These are phyloP conservation scores for Elasticomyces elasticus DNA, from an alignment of 495 filamentous ascomycete species.

Conservation along the genomic window DNA sequence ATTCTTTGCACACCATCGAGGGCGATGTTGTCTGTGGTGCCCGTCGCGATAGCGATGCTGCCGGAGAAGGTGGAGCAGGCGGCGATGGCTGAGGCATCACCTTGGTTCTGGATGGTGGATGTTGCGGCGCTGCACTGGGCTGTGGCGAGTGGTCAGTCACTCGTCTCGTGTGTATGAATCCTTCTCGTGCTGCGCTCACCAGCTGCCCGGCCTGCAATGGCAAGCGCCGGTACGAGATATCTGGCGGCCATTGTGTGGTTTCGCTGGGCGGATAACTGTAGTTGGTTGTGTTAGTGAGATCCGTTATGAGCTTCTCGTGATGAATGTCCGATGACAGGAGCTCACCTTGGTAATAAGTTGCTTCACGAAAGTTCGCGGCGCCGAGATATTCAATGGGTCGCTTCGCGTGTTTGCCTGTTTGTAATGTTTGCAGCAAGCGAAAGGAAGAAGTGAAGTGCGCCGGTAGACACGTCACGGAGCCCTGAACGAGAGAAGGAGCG, in stretches of 20 bases:
- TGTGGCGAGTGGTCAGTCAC: conserved; percentile 13
- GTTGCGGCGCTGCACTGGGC: conserved; percentile 39
- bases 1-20: conserved; percentile 52
- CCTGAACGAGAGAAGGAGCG: conserved; percentile 22
- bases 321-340: not conserved
- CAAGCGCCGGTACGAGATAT: conserved; percentile 65
- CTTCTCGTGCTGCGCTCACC: conserved; percentile 42
- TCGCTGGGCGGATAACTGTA: conserved; percentile 9
- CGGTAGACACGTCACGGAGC: not conserved
- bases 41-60: conserved; percentile 52
- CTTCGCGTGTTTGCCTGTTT: not conserved
- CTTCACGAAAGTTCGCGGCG: conserved; percentile 2
- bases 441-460: not conserved
- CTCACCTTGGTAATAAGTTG: conserved; percentile 21
- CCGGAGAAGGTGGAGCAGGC: conserved; percentile 62
- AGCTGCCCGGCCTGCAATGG: conserved; percentile 50
- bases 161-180: not conserved
- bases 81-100: conserved; percentile 59
- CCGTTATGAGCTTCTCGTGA: not conserved
- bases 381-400: conserved; percentile 12
- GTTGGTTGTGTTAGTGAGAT: conserved; percentile 1
- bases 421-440: conserved; percentile 7
- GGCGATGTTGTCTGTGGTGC: conserved; percentile 42
- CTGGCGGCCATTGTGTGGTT: conserved; percentile 58
- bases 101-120: conserved; percentile 52